phyloP scores from a whole-genome alignment of 1,284 basidiomycete genomes.

The Tetrapyrgos nigripes region DNA sequence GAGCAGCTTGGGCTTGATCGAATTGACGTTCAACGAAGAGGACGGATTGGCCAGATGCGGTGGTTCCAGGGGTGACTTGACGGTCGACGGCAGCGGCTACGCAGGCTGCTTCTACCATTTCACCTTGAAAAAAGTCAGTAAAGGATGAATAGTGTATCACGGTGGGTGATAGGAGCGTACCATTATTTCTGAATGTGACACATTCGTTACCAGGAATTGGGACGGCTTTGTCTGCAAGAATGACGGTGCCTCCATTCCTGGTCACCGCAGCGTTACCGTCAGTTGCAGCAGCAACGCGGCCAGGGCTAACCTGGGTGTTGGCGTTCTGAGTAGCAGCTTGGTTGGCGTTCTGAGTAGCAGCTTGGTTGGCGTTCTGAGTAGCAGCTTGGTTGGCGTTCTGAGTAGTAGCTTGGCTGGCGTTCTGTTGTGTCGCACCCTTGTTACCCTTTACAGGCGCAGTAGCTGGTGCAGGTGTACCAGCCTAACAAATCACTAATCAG shows the following conservation, averaged over 20 bases:
- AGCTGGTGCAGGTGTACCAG: no score
- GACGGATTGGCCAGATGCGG: neutral
- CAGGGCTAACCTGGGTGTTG: no score
- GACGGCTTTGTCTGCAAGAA: neutral
- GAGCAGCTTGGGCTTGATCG: neutral
- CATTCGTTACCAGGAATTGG: neutral
- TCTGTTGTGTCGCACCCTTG: no score
- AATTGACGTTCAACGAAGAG: constrained; percentile 5
- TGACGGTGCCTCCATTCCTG: neutral
- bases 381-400: no score
- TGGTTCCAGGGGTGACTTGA: neutral
- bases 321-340: no score
- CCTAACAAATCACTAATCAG: no score
- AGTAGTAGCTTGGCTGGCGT: no score
- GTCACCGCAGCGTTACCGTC: neutral
- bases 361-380: no score
- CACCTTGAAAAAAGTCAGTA: neutral
- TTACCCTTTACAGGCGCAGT: no score
- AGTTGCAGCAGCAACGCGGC: neutral
- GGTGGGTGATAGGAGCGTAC: no score
- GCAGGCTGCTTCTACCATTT: constrained; percentile 1
- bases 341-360: no score
- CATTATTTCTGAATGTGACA: neutral
- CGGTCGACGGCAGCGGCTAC: neutral
- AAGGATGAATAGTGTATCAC: neutral